Conservation (phyloP, 1,284 basidiomycete genomes). For the Cryptococcus sp. region DNA sequence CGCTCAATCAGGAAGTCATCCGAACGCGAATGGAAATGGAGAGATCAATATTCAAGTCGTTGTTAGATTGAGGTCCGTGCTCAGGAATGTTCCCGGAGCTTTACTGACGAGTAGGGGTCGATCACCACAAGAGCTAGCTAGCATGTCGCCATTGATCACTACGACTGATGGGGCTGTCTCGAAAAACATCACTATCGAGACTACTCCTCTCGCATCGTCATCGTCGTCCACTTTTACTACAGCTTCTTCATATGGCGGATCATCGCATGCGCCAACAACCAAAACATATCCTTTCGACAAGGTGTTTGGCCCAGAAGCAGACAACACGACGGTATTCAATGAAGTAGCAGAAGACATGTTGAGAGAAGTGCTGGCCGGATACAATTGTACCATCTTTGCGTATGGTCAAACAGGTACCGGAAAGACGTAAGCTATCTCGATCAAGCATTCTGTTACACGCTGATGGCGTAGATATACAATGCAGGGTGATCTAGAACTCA, state of each 20-base stretch:
- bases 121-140: constrained; percentile 60
- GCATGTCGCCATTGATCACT: constrained; percentile 77
- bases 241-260: constrained; percentile 56
- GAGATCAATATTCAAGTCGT: constrained; percentile 81
- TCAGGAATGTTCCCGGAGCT: too few relatives aligned
- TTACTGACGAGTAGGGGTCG: constrained; percentile 59
- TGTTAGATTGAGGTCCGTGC: constrained; percentile 67
- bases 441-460: not conserved
- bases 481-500: constrained; percentile 82
- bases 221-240: constrained; percentile 25
- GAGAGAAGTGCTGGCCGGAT: constrained; percentile 87
- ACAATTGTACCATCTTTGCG: constrained; percentile 97
- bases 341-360: constrained; percentile 91
- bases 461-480: constrained; percentile 71
- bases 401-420: constrained; percentile 99
- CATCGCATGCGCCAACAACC: constrained; percentile 48
- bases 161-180: constrained; percentile 66
- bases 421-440: constrained; percentile 70
- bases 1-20: not conserved
- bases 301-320: constrained; percentile 95
- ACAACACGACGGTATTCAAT: constrained; percentile 89
- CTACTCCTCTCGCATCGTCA: constrained; percentile 42
- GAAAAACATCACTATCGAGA: constrained; percentile 74
- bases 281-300: constrained; percentile 86
- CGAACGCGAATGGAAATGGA: constrained; percentile 20